Evolutionary conservation across 1,139 yeast species (phyloP).

Genomic region (Suhomyces terraborum): DNA sequence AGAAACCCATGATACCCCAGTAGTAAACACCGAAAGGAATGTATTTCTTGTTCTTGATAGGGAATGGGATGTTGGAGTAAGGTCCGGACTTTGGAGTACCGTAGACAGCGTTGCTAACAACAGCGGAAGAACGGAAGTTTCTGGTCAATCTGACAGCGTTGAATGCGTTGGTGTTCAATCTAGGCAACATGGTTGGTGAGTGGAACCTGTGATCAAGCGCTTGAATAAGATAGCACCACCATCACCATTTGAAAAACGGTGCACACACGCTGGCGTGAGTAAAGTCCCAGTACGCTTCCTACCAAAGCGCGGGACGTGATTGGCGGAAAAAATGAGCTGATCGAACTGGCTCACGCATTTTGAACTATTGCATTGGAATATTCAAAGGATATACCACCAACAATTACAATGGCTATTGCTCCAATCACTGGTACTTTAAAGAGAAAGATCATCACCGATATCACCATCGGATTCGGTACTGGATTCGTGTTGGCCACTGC

Average conservation of each 20-base stretch:
- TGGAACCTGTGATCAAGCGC: background rate
- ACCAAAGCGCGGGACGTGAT: slow-evolving; percentile 14
- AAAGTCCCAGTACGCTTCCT: background rate
- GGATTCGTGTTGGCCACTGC: slow-evolving; percentile 52
- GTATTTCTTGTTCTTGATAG: slow-evolving; percentile 81
- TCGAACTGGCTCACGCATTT: slow-evolving; percentile 10
- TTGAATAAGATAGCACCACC: slow-evolving; percentile 4
- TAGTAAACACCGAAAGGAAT: slow-evolving; percentile 82
- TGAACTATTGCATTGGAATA: slow-evolving; percentile 3
- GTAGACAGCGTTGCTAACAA: slow-evolving; percentile 34
- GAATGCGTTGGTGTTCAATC: slow-evolving; percentile 15
- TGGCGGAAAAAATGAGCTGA: slow-evolving; percentile 25
- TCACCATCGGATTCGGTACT: slow-evolving; percentile 61
- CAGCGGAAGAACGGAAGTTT: slow-evolving; percentile 42
- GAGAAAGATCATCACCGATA: slow-evolving; percentile 81
- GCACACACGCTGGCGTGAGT: slow-evolving; percentile 3
- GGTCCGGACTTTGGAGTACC: slow-evolving; percentile 72
- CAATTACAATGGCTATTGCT: slow-evolving; percentile 70
- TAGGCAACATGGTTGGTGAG: slow-evolving; percentile 16
- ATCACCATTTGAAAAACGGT: slow-evolving; percentile 7
- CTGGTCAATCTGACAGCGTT: slow-evolving; percentile 25
- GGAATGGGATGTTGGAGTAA: slow-evolving; percentile 91
- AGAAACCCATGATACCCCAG: slow-evolving; percentile 72
- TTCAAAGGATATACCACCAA: slow-evolving; percentile 7
- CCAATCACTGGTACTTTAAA: slow-evolving; percentile 86